Base-by-base conservation (phyloP, 768 basidiomycete genomes). In the Infundibulicybe gibba region DNA sequence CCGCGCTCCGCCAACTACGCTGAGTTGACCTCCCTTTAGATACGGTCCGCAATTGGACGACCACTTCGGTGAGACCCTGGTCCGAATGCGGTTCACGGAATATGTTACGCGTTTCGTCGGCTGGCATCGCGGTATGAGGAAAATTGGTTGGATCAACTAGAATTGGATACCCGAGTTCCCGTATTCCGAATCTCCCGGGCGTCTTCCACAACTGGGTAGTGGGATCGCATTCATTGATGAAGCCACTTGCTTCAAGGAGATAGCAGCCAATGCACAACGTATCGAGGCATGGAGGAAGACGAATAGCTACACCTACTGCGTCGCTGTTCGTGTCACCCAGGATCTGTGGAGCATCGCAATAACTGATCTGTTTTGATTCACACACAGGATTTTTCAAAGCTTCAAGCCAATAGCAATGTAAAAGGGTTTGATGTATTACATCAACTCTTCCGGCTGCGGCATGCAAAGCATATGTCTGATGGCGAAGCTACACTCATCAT, bases 201-300 rank as follows among this genome's bases (percentile, higher is more conserved):
- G 72, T 44, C 58, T 60, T 32, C 59, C 71, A 10, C 72, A 75
- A 25, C 69, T 98, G 14, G 95, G 97, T 8, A 86, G 85, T 47
- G 95, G 95, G 2, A 74, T 87, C 13, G 78, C 83, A 5, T 92
- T 94, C 58, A 63, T 68, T 12, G 93, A 95, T 47, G 93, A 95
- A 16, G 61, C 61, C 0, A 64, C 72, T 11, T 81, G 81, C 39
- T 56, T 73, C 49, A 80, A 77, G 52, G 95, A 99, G 61, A 70
- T 97, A 45, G 71, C 75, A 35, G 71, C 75, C 30, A 93, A 94
- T 54, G 81, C 85, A 1, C 81, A 83, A 55, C 79, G 95, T 32
- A 92, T 98, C 33, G 97, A 98, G 59, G 94, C 87, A 6, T 99
- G 95, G 95, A 72, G 89, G 51, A 78, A 79, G 59, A 95, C 90